Base-by-base conservation (phyloP, 2,329 filamentous ascomycete genomes). In the Fusarium veterinarium region DNA sequence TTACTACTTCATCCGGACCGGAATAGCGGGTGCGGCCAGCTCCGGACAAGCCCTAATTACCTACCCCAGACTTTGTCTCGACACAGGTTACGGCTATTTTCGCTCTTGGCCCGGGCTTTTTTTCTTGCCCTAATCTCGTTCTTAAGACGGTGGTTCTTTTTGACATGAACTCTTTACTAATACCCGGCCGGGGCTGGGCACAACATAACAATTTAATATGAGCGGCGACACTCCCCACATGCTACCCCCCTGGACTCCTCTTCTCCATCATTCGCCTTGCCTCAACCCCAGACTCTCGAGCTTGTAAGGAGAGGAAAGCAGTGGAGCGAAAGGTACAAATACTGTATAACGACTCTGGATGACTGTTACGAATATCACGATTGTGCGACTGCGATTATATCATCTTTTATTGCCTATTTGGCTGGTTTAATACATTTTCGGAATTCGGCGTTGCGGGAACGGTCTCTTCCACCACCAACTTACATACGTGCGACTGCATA, bases 311-410 rank as follows among this genome's bases (percentile, higher is more conserved):
- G 46, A 41, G n/a, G 41, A 30, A 57, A 53, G 23, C n/a, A 42
- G 16, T 37, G 49, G 23, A 64, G 52, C 35, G 41, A 62, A 58
- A 37, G 19, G 56, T 55, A 55, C 53, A 65, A 73, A 69, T 51
- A 69, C 69, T 73, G 70, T 72, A 77, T 76, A 66, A 78, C 71
- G 76, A 78, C 72, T 69, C 74, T 77, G 75, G 65, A 78, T 68
- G 76, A 78, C 75, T 72, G 68, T 78, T 76, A 78, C 64, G 76
- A 78, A 67, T 67, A 75, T 64, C 59, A 78, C 63, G 76, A 78
- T 59, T 72, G 70, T 73, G 58, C 60, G 60, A 62, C 70, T 74
- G 67, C 69, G 60, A 68, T 69, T 75, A 72, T 76, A 69, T 69
- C 61, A 66, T 67, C 62, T 69, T 69, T 69, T 60, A 67, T 55